phyloP scores from a whole-genome alignment of 306 rosid species.

The Senna siamea region DNA sequence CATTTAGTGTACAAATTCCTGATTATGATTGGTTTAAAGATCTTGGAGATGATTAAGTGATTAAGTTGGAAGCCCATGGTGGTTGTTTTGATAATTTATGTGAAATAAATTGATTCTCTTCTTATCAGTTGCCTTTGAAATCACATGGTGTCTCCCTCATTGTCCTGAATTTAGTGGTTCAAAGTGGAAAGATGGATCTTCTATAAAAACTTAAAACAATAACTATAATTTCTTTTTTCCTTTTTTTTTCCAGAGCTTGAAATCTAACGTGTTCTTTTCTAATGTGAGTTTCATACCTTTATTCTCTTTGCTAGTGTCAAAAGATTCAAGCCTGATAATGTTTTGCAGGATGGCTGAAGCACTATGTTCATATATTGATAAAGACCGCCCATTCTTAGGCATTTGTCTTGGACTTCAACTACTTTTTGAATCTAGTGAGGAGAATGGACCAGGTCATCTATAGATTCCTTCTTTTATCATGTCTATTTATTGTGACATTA shows the following conservation, averaged over 20 bases:
- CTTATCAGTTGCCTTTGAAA: slow-evolving; percentile 6
- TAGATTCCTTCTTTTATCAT: slow-evolving; percentile 19
- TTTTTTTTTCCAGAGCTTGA: slow-evolving; percentile 19
- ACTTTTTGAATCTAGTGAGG: slow-evolving; percentile 92
- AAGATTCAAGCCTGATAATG: slow-evolving; percentile 22
- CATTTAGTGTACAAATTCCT: background rate
- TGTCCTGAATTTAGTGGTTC: background rate
- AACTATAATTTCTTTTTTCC: background rate
- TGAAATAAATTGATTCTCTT: slow-evolving; percentile 21
- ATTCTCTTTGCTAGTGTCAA: slow-evolving; percentile 7
- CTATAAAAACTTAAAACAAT: background rate
- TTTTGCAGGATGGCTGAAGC: slow-evolving; percentile 91
- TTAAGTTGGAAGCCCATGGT: background rate
- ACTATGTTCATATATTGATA: slow-evolving; percentile 73
- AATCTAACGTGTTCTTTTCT: background rate
- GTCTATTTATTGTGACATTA: background rate
- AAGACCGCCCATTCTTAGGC: slow-evolving; percentile 89
- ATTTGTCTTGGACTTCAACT: slow-evolving; percentile 98
- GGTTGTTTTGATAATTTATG: background rate
- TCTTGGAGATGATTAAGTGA: background rate
- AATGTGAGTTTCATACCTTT: slow-evolving; percentile 1
- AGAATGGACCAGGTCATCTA: slow-evolving; percentile 83
- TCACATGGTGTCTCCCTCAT: slow-evolving; percentile 1
- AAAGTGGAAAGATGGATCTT: slow-evolving; percentile 16
- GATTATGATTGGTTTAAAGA: background rate